Conservation (phyloP, 257 asterid genomes). For the Paulownia fortunei region DNA sequence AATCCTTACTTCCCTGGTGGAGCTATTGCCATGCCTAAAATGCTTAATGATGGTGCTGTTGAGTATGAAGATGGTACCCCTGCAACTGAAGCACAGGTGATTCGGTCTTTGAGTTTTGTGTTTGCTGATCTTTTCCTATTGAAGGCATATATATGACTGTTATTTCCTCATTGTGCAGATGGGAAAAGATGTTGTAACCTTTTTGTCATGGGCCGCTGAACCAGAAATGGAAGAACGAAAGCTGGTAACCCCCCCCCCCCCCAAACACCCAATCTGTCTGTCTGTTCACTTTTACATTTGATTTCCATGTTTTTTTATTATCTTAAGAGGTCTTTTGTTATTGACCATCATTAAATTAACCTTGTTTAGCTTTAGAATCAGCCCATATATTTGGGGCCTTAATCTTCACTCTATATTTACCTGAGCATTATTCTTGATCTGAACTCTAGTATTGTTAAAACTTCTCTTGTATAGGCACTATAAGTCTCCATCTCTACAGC, state of each 20-base stretch:
- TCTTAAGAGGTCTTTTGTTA: neutral
- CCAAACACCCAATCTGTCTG: neutral
- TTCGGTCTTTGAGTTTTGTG: neutral
- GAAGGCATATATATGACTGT: neutral
- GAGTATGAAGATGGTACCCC: slow-evolving; percentile 85
- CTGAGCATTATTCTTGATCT: neutral
- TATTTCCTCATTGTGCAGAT: slow-evolving; percentile 44
- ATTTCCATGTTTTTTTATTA: neutral
- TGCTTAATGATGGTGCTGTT: slow-evolving; percentile 82
- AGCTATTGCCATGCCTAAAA: slow-evolving; percentile 84
- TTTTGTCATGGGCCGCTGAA: slow-evolving; percentile 84
- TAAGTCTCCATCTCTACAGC: neutral
- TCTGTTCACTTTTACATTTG: neutral
- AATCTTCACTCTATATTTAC: neutral
- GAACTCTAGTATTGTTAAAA: neutral
- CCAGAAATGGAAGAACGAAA: slow-evolving; percentile 88
- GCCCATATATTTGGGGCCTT: neutral
- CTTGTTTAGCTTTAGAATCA: neutral
- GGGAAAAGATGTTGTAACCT: slow-evolving; percentile 77
- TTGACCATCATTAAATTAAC: neutral
- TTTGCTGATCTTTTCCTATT: neutral
- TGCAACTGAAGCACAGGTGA: slow-evolving; percentile 79
- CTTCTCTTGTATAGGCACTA: neutral
- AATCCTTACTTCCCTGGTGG: slow-evolving; percentile 90
- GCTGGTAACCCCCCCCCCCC: slow-evolving; percentile 43